Percentiles rank a stretch among this genome's conserved stretches.
Evolutionary conservation across 2,329 filamentous ascomycete genomes (phyloP).

Genomic region (Ophiocordyceps camponoti-rufipedis): DNA sequence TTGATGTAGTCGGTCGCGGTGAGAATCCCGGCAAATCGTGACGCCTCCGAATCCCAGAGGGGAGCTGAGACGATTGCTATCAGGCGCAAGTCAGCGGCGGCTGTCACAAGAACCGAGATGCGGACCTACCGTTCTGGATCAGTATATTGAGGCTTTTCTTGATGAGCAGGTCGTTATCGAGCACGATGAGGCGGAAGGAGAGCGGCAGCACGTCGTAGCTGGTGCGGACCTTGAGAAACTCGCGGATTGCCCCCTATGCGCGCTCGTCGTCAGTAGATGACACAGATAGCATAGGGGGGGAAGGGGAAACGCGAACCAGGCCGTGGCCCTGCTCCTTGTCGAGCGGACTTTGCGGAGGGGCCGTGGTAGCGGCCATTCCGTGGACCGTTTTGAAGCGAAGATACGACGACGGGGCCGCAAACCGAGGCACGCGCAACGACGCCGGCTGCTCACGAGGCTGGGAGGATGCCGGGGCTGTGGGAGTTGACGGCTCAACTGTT

Average conservation of each 20-base stretch:
- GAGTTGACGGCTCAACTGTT: background rate
- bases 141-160: conserved; percentile 95
- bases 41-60: conserved; percentile 86
- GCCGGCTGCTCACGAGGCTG: conserved; percentile 1
- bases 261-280: background rate
- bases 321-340: conserved; percentile 66
- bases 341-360: conserved; percentile 34
- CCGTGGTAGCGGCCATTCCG: conserved; percentile 8
- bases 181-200: conserved; percentile 86
- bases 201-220: conserved; percentile 96
- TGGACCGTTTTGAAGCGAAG: conserved; percentile 22
- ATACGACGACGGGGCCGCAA: conserved; percentile 43
- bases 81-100: background rate
- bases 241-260: conserved; percentile 65
- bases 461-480: background rate
- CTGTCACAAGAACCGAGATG: background rate
- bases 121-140: conserved; percentile 66
- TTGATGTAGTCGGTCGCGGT: conserved; percentile 98
- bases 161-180: conserved; percentile 87
- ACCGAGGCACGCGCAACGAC: conserved; percentile 24
- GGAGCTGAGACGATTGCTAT: conserved; percentile 92
- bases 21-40: conserved; percentile 81
- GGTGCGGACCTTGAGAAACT: conserved; percentile 89
- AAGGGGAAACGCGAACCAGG: conserved; percentile 33
- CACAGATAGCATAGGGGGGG: background rate